These are phyloP conservation scores for Daldinia sp. DNA, from an alignment of 2,329 filamentous ascomycete species.

Conservation along the genomic window DNA sequence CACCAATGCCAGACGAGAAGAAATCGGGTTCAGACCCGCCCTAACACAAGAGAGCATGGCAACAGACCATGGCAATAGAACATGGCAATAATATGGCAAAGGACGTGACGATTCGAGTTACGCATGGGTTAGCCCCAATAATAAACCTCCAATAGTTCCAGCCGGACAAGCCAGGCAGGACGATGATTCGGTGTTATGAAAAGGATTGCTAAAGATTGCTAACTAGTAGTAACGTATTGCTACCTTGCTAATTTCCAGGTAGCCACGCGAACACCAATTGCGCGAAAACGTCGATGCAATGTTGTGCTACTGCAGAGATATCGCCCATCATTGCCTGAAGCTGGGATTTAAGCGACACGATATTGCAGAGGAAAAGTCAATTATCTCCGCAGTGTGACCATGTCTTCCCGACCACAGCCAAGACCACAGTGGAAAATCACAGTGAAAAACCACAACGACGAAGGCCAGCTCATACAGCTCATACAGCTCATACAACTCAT, in stretches of 20 bases:
- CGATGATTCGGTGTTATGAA: slow-evolving; percentile 23
- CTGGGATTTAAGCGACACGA: slow-evolving; percentile 21
- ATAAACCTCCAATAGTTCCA: slow-evolving; percentile 1
- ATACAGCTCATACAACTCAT: no score
- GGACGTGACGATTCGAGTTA: neutral
- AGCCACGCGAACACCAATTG: slow-evolving; percentile 17
- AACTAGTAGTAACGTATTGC: neutral
- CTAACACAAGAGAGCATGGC: neutral
- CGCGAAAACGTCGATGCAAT: slow-evolving; percentile 21
- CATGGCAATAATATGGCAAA: neutral
- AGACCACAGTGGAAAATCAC: no score
- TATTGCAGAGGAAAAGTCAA: slow-evolving; percentile 25
- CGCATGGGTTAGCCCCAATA: no score
- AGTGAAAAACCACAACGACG: no score
- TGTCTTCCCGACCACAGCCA: slow-evolving; percentile 18
- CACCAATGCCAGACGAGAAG: slow-evolving; percentile 1
- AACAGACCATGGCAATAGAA: neutral
- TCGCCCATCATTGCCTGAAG: slow-evolving; percentile 12
- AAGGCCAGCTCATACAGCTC: slow-evolving; percentile 20
- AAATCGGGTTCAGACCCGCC: slow-evolving; percentile 21
- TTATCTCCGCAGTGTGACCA: slow-evolving; percentile 24
- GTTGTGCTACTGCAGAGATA: slow-evolving; percentile 22
- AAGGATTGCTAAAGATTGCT: slow-evolving; percentile 10
- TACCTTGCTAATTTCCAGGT: slow-evolving; percentile 2
- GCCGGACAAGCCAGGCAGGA: no score